phyloP scores from a whole-genome alignment of 2,329 filamentous ascomycete species.

The Aureobasidium lini region DNA sequence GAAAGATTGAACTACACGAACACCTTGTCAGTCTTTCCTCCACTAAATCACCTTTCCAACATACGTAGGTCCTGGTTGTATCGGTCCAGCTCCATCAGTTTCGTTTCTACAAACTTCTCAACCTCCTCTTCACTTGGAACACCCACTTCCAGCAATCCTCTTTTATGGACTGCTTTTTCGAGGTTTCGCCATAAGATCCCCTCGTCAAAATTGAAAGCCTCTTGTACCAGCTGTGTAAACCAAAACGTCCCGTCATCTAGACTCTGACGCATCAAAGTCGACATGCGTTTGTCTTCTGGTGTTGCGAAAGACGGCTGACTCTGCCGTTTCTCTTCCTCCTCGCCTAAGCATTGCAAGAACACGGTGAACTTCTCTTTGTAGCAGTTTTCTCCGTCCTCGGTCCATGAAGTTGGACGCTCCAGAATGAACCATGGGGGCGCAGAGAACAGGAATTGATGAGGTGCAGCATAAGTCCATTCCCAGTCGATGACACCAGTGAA shows the following conservation, averaged over 20 bases:
- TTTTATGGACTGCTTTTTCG: background rate
- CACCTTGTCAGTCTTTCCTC: no score
- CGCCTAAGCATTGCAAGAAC: background rate
- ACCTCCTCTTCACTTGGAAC: background rate
- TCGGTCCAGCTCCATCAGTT: background rate
- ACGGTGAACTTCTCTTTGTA: background rate
- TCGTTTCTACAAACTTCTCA: background rate
- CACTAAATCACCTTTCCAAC: no score
- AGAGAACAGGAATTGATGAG: slow-evolving; percentile 19
- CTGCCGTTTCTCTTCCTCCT: background rate
- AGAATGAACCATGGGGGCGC: slow-evolving; percentile 15
- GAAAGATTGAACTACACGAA: no score
- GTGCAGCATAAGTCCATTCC: slow-evolving; percentile 22
- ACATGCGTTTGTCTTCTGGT: background rate
- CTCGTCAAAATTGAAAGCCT: background rate
- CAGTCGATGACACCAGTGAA: slow-evolving; percentile 21
- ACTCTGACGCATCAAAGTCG: background rate
- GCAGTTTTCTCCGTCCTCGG: background rate
- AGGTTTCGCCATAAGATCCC: background rate
- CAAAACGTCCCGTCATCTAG: background rate
- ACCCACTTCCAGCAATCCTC: background rate
- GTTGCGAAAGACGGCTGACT: no score
- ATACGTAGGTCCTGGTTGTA: background rate
- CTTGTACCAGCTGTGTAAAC: background rate
- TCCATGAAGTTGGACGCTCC: background rate